Evolutionary conservation across 169 alveolate genomes (phyloP), one percentile per base, ranked within the genome.

Genomic region (Eimeria praecox): DNA sequence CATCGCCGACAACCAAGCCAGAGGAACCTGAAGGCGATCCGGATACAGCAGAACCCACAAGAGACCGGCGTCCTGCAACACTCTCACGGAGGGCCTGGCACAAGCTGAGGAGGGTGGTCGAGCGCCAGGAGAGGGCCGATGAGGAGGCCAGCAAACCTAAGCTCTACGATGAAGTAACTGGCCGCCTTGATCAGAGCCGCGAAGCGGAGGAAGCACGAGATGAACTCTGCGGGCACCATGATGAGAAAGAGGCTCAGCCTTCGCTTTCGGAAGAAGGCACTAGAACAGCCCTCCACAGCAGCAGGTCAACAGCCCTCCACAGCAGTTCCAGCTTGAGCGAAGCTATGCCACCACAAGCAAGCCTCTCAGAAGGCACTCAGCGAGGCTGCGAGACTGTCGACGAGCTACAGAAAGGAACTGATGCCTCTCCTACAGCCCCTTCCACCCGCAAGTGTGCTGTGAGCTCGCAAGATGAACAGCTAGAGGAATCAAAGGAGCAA

Each of bases 61-160:
- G 87, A 44, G 87, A 77, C 38, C 87, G 54, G 35, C 54, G 87
- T 5, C 87, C 87, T 42, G 33, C 49, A 24, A 27, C 64, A 3
- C 62, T 77, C 24, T 77, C 87, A 16, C 33, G 87, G 4, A 77
- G 87, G 87, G 59, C 87, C 87, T 77, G 87, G 87, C 54, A 77
- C 62, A 40, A 42, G 59, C 59, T 77, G 4, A 77, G 59, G 62
- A 77, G 59, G 42, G 24, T 42, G 42, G 38, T 42, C 1, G 87
- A 77, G 27, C 62, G n/a, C 62, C 20, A 42, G 87, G 20, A 77
- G 49, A 77, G 35, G 27, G 42, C 27, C 18, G 6, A 3, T 8
- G 87, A 77, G 49, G 87, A 40, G 54, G 59, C 62, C 40, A 62
- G 42, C 38, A 24, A 69, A 30, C 2, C 0, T 10, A 1, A 69